Percentiles rank a stretch among this genome's conserved stretches.
These are phyloP conservation scores for Emergomyces pasteurianus DNA, from an alignment of 2,329 filamentous ascomycete species.

Conservation along the genomic window DNA sequence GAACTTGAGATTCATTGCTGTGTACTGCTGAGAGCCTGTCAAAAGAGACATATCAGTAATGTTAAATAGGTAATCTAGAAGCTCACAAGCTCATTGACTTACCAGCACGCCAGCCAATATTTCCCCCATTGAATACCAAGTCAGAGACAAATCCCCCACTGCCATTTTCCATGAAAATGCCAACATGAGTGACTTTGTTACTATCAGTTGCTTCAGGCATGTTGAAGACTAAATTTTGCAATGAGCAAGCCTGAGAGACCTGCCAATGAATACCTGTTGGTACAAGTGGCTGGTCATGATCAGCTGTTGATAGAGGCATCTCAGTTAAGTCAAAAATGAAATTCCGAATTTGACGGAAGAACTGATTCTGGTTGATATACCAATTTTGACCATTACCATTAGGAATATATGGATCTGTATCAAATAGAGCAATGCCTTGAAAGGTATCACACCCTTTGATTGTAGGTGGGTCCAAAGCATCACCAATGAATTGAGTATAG, in stretches of 20 bases:
- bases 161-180: conserved; percentile 22
- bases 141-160: conserved; percentile 49
- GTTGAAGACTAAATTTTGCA: conserved; percentile 63
- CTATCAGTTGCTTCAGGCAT: conserved; percentile 41
- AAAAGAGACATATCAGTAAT: neutral
- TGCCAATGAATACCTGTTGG: conserved; percentile 54
- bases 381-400: conserved; percentile 48
- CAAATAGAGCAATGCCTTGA: conserved; percentile 44
- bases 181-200: conserved; percentile 12
- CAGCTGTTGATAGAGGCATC: conserved; percentile 35
- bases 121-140: conserved; percentile 47
- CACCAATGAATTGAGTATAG: conserved; percentile 85
- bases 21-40: conserved; percentile 1
- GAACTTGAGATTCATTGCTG: conserved; percentile 1
- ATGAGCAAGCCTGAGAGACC: conserved; percentile 58
- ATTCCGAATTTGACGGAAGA: conserved; percentile 64
- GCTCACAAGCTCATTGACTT: neutral
- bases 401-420: conserved; percentile 59
- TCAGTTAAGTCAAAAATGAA: conserved; percentile 58
- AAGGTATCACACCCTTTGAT: conserved; percentile 3
- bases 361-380: conserved; percentile 60
- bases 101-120: conserved; percentile 31
- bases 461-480: conserved; percentile 36
- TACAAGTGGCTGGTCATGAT: conserved; percentile 4
- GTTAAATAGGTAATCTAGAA: neutral